Conservation (phyloP, 495 filamentous ascomycete species). For the Peziza echinospora region DNA sequence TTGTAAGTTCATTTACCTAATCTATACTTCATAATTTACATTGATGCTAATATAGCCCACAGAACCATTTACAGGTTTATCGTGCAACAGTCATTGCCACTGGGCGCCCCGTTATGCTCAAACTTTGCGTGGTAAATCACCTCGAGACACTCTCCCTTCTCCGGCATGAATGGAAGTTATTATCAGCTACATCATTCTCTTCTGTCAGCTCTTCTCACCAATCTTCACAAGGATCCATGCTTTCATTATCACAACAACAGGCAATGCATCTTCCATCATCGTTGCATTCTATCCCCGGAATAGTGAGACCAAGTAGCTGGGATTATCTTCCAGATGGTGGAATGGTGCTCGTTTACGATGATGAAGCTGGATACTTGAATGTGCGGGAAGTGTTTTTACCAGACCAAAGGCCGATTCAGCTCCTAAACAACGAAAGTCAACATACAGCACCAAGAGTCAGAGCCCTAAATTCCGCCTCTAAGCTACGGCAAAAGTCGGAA, state of each 20-base stretch:
- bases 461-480: slow-evolving; percentile 8
- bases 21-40: slow-evolving; percentile 1
- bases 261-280: background rate
- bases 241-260: background rate
- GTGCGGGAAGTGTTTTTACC: slow-evolving; percentile 17
- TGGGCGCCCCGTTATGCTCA: slow-evolving; percentile 15
- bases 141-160: slow-evolving; percentile 19
- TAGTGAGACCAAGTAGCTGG: slow-evolving; percentile 18
- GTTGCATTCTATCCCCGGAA: slow-evolving; percentile 7
- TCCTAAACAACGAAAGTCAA: slow-evolving; percentile 3
- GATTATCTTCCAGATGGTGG: slow-evolving; percentile 19
- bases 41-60: slow-evolving; percentile 1
- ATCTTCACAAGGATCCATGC: background rate
- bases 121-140: slow-evolving; percentile 18
- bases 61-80: slow-evolving; percentile 20
- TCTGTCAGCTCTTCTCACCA: slow-evolving; percentile 4
- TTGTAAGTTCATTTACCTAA: slow-evolving; percentile 12
- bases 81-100: slow-evolving; percentile 12
- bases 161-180: slow-evolving; percentile 18
- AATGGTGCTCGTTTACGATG: slow-evolving; percentile 14
- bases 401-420: slow-evolving; percentile 3
- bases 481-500: slow-evolving; percentile 17
- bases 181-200: slow-evolving; percentile 8
- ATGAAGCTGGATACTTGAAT: slow-evolving; percentile 11
- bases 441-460: background rate